These are phyloP conservation scores for Podila epigama DNA, from an alignment of 192 early-diverging fungal species.

Conservation along the genomic window DNA sequence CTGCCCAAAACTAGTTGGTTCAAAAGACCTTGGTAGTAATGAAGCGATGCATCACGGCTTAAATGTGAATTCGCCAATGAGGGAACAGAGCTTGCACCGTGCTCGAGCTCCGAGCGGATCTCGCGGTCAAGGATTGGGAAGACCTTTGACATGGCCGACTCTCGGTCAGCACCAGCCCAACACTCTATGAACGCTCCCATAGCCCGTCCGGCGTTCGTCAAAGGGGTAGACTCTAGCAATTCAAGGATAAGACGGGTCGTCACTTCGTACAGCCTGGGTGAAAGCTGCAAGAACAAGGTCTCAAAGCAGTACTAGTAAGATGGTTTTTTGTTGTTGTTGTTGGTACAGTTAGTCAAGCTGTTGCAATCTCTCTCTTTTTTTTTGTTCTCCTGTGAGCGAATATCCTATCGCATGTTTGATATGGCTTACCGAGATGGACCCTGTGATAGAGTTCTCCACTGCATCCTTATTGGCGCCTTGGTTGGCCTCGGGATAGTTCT, in stretches of 20 bases:
- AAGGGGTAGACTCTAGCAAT: conserved; percentile 62
- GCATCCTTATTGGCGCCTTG: conserved; percentile 29
- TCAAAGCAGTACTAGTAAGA: conserved; percentile 67
- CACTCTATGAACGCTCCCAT: conserved; percentile 55
- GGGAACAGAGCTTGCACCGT: conserved; percentile 66
- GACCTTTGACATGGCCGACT: conserved; percentile 58
- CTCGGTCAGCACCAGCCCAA: conserved; percentile 47
- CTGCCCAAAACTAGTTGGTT: conserved; percentile 58
- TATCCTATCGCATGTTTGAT: background rate
- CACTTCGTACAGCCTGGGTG: conserved; percentile 66
- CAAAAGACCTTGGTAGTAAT: conserved; percentile 81
- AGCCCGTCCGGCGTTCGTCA: conserved; percentile 74
- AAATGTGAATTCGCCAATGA: conserved; percentile 53
- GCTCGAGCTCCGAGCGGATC: conserved; percentile 70
- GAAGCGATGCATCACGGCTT: conserved; percentile 68
- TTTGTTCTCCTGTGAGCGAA: too few relatives aligned
- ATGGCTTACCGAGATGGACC: conserved; percentile 23
- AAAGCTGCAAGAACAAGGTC: conserved; percentile 73
- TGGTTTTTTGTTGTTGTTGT: too few relatives aligned
- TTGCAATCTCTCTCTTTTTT: too few relatives aligned
- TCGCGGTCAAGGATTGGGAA: conserved; percentile 63
- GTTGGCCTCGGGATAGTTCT: conserved; percentile 33
- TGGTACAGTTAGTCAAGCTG: too few relatives aligned
- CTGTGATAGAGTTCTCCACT: conserved; percentile 30
- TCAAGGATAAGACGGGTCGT: conserved; percentile 66